These are phyloP conservation scores for Perilla frutescens DNA, from an alignment of 257 asterid genomes.

Conservation along the genomic window DNA sequence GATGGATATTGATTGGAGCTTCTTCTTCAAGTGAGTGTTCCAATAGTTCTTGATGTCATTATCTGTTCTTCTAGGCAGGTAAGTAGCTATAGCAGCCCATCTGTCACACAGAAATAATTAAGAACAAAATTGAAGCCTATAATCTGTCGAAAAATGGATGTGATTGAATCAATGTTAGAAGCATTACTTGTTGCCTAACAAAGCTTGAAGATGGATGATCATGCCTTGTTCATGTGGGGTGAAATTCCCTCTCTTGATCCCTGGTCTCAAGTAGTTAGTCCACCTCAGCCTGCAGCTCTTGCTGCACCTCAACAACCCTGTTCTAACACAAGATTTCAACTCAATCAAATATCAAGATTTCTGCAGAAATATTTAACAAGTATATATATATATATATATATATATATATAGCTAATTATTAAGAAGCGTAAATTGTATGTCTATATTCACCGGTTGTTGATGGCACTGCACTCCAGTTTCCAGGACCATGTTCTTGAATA, in stretches of 20 bases:
- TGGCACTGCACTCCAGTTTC: conserved; percentile 83
- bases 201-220: conserved; percentile 85
- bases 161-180: not conserved
- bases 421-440: no score
- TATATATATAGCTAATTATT: not conserved
- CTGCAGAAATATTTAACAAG: not conserved
- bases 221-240: conserved; percentile 91
- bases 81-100: conserved; percentile 95
- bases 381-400: not conserved
- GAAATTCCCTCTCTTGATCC: conserved; percentile 89
- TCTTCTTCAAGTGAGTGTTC: conserved; percentile 93
- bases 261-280: conserved; percentile 85
- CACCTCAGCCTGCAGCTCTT: conserved; percentile 91
- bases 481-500: conserved; percentile 85
- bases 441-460: conserved; percentile 56
- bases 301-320: conserved; percentile 85
- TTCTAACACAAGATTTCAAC: not conserved
- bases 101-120: conserved; percentile 37
- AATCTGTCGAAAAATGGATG: not conserved
- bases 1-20: conserved; percentile 49
- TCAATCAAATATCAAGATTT: not conserved
- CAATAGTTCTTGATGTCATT: conserved; percentile 94
- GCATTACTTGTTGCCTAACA: conserved; percentile 81
- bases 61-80: conserved; percentile 91
- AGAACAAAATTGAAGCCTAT: not conserved